Evolutionary conservation across 2,329 filamentous ascomycete species (phyloP).

Genomic region (Whalleya microplaca): DNA sequence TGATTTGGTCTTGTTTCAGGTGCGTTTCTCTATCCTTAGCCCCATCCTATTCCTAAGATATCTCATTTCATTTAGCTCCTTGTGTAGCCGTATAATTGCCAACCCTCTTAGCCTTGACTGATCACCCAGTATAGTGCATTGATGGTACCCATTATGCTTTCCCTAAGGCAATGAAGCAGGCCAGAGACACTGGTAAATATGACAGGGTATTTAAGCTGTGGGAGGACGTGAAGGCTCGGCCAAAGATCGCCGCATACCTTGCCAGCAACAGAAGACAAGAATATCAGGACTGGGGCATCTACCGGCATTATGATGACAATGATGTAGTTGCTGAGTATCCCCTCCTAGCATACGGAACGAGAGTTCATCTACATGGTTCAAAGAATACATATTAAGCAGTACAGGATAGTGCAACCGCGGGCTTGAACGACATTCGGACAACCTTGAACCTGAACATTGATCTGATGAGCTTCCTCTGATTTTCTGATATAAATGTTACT

Average conservation of each 20-base stretch:
- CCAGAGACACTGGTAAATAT: slow-evolving; percentile 59
- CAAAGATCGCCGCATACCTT: slow-evolving; percentile 68
- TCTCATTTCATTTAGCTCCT: not conserved
- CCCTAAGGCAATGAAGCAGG: slow-evolving; percentile 62
- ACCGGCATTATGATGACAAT: slow-evolving; percentile 71
- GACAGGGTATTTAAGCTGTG: slow-evolving; percentile 64
- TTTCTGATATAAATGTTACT: too few species aligned
- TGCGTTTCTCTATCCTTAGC: slow-evolving; percentile 33
- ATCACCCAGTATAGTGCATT: slow-evolving; percentile 42
- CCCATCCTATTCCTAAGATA: not conserved
- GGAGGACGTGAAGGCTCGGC: slow-evolving; percentile 61
- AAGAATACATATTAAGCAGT: too few species aligned
- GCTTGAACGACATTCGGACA: too few species aligned
- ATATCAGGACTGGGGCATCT: slow-evolving; percentile 65
- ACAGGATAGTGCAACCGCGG: too few species aligned
- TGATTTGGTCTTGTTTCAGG: slow-evolving; percentile 73
- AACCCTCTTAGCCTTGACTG: not conserved
- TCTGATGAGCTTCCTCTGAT: too few species aligned
- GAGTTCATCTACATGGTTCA: too few species aligned
- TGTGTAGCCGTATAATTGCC: not conserved
- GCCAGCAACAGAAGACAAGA: slow-evolving; percentile 62
- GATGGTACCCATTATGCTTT: slow-evolving; percentile 67
- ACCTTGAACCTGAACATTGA: too few species aligned
- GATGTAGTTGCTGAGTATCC: slow-evolving; percentile 46
- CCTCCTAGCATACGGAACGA: too few species aligned